Percentiles rank a stretch among this genome's conserved stretches.
Evolutionary conservation across 208 protist species (phyloP).

Genomic region (Trypanosoma melophagium): DNA sequence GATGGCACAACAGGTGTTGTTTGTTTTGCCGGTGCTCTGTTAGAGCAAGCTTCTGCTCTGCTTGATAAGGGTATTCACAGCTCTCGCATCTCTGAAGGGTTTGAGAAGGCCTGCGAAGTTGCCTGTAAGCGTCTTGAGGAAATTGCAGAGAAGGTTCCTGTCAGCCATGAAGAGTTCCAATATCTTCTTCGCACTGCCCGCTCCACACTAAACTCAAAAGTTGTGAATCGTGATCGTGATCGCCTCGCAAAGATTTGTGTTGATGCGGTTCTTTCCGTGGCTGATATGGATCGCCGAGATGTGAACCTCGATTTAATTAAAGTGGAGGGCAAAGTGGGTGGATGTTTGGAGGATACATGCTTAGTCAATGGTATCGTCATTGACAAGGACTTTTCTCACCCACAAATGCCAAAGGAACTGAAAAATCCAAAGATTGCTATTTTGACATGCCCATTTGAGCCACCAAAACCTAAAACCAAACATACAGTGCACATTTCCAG

Average conservation of each 20-base stretch:
- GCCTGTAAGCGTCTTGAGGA: constrained; percentile 93
- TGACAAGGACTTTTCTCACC: constrained; percentile 99
- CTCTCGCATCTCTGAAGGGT: constrained; percentile 98
- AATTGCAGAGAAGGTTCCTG: constrained; percentile 84
- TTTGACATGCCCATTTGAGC: constrained; percentile 99
- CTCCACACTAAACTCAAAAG: constrained; percentile 99
- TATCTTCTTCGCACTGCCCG: constrained; percentile 96
- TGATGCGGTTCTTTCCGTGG: constrained; percentile 98
- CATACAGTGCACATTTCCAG: constrained; percentile 97
- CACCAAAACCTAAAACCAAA: constrained; percentile 99
- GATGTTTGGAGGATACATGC: constrained; percentile 97
- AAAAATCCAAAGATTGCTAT: constrained; percentile 99
- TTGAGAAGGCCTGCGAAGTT: constrained; percentile 97
- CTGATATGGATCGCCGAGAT: constrained; percentile 98
- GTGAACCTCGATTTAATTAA: constrained; percentile 99
- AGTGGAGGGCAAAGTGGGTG: constrained; percentile 97
- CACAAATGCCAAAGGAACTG: constrained; percentile 95
- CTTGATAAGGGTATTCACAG: constrained; percentile 99
- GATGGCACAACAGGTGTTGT: constrained; percentile 99
- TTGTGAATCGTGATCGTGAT: constrained; percentile 96
- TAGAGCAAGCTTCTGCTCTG: constrained; percentile 96
- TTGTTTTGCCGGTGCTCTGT: constrained; percentile 98
- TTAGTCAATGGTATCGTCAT: constrained; percentile 98
- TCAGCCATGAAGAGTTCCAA: constrained; percentile 82
- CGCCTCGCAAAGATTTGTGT: constrained; percentile 99